Conservation (phyloP, 169 alveolate species). For the Eimeria zaria region DNA sequence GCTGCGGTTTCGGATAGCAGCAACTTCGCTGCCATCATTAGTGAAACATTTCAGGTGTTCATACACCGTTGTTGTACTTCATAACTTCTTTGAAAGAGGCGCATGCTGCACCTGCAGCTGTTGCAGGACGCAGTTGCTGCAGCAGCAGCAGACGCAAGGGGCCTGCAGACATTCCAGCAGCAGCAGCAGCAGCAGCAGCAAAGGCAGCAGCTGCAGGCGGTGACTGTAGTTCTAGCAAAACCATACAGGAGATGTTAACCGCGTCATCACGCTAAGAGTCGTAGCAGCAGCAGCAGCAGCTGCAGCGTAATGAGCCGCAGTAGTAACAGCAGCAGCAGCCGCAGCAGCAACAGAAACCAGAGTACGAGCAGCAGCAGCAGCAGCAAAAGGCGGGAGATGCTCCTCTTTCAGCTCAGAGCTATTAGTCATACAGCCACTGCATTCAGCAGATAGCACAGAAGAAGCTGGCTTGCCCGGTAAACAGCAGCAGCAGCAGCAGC, state of each 20-base stretch:
- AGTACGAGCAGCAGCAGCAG: neutral
- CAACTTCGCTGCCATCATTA: neutral
- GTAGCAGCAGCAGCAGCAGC: conserved; percentile 46
- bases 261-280: neutral
- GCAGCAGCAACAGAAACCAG: neutral
- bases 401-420: conserved; percentile 27
- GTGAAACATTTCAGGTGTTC: neutral
- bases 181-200: neutral
- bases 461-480: neutral
- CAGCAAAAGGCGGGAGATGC: conserved; percentile 48
- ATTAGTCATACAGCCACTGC: neutral
- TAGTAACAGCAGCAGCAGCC: neutral
- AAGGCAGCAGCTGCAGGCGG: conserved; percentile 4
- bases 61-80: neutral
- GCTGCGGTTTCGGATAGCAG: conserved; percentile 14
- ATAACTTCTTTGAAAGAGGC: neutral
- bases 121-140: neutral
- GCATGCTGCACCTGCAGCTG: neutral
- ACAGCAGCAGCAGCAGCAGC: conserved; percentile 12
- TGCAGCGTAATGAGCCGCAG: neutral
- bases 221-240: neutral
- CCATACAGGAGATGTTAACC: neutral
- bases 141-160: conserved; percentile 17
- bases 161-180: neutral
- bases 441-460: neutral